A percentile compares a stretch with the other conserved stretches of the same genome.
These are phyloP conservation scores for Akanthomyces muscarius DNA, from an alignment of 2,329 filamentous ascomycete genomes.

Conservation along the genomic window DNA sequence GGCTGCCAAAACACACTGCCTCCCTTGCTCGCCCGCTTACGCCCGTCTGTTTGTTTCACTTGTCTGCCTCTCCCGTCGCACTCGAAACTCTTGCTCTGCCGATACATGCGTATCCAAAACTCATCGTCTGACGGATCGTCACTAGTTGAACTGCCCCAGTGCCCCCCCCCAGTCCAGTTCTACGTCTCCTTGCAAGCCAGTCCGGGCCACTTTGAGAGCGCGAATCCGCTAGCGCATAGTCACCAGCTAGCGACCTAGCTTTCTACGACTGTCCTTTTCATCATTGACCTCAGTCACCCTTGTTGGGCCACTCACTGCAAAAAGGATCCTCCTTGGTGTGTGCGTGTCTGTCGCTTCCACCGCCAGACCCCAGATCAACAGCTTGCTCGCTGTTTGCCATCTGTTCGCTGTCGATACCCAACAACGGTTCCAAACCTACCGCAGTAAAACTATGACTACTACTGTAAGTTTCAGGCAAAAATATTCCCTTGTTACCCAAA, in stretches of 20 bases:
- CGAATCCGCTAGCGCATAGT: slow-evolving; percentile 9
- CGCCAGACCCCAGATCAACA: not conserved
- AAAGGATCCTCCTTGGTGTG: not conserved
- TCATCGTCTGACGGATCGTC: slow-evolving; percentile 18
- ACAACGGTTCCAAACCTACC: not conserved
- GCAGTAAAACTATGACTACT: slow-evolving; percentile 31
- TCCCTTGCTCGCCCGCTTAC: not conserved
- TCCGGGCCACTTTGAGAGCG: slow-evolving; percentile 1
- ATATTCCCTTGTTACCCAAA: not conserved
- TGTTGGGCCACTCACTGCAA: not conserved
- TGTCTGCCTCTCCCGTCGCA: not conserved
- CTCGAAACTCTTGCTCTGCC: slow-evolving; percentile 9
- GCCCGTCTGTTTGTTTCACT: slow-evolving; percentile 3
- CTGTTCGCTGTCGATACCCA: too few species aligned
- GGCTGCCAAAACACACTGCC: not conserved
- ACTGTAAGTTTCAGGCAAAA: slow-evolving; percentile 31
- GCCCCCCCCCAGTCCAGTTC: not conserved
- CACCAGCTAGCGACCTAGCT: not conserved
- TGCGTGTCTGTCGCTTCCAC: slow-evolving; percentile 4
- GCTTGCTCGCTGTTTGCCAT: not conserved
- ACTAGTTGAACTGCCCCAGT: not conserved
- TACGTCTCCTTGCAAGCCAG: slow-evolving; percentile 17
- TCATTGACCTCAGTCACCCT: slow-evolving; percentile 9
- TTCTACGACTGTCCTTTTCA: not conserved
- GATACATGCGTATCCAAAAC: slow-evolving; percentile 9